A percentile compares a stretch with the other conserved stretches of the same genome.
phyloP scores from a whole-genome alignment of 768 basidiomycete species.

The Saitozyma podzolica region DNA sequence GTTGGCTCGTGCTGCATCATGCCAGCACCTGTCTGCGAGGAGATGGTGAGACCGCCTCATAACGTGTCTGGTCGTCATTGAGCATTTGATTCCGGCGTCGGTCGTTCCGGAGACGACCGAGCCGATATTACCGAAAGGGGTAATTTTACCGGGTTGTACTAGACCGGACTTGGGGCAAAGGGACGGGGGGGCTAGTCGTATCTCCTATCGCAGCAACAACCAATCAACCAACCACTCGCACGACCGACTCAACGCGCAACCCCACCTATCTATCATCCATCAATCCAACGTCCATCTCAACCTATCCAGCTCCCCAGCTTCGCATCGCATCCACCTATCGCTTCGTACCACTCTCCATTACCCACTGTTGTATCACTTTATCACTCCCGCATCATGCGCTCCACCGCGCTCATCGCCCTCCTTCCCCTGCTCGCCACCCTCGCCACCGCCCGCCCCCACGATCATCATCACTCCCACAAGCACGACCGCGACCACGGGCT shows the following conservation, averaged over 20 bases:
- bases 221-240: neutral
- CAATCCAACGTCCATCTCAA: neutral
- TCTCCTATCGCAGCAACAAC: no score
- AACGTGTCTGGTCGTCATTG: no score
- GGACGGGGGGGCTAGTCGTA: no score
- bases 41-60: no score
- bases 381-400: conserved; percentile 37
- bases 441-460: conserved; percentile 20
- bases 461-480: conserved; percentile 9
- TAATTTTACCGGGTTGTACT: no score
- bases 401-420: conserved; percentile 45
- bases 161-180: no score
- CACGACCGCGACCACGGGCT: conserved; percentile 4
- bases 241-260: conserved; percentile 5
- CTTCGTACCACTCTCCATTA: neutral
- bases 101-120: no score
- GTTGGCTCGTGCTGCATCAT: no score
- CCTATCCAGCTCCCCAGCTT: neutral
- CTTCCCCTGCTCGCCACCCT: conserved; percentile 47
- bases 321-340: neutral
- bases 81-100: no score
- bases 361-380: neutral
- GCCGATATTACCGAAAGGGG: no score
- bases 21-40: no score
- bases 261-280: neutral